A percentile compares a stretch with the other conserved stretches of the same genome.
Evolutionary conservation across 306 rosid genomes (phyloP).

Genomic region (Trifolium pratense): DNA sequence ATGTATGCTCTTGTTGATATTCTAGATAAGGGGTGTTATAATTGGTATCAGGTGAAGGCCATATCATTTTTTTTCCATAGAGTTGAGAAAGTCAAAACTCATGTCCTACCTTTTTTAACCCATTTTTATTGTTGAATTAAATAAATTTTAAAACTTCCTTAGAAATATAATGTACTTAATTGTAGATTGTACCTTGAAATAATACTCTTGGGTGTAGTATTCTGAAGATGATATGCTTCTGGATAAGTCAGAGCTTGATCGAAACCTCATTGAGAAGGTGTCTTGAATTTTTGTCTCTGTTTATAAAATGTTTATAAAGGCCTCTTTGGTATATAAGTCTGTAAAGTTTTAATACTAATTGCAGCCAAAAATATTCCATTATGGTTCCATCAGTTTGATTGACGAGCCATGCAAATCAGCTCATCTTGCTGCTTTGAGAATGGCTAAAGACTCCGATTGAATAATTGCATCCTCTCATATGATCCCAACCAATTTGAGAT

Average conservation of each 20-base stretch:
- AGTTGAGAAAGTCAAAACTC: too few species aligned
- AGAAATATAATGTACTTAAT: background rate
- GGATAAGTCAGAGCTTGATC: constrained; percentile 76
- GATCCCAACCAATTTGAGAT: constrained; percentile 92
- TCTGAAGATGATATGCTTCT: constrained; percentile 72
- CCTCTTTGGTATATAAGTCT: too few species aligned
- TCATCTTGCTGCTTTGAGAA: constrained; percentile 81
- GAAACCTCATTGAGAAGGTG: constrained; percentile 67
- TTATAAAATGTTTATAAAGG: constrained; percentile 5
- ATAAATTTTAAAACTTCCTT: background rate
- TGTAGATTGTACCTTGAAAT: background rate
- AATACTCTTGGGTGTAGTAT: background rate
- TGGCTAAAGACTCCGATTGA: constrained; percentile 76
- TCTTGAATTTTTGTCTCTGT: constrained; percentile 8
- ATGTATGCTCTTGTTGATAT: too few species aligned
- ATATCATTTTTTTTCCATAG: too few species aligned
- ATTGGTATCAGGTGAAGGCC: too few species aligned
- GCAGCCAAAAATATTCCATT: too few species aligned
- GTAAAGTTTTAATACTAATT: too few species aligned
- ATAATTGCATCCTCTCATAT: constrained; percentile 88
- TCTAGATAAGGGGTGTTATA: too few species aligned
- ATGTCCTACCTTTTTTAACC: background rate
- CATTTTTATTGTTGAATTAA: background rate
- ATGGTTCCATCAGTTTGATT: constrained; percentile 93
- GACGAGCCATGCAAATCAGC: constrained; percentile 79